Base-by-base conservation (phyloP, 441 rosid genomes). In the Euphorbia schlechtendalii region DNA sequence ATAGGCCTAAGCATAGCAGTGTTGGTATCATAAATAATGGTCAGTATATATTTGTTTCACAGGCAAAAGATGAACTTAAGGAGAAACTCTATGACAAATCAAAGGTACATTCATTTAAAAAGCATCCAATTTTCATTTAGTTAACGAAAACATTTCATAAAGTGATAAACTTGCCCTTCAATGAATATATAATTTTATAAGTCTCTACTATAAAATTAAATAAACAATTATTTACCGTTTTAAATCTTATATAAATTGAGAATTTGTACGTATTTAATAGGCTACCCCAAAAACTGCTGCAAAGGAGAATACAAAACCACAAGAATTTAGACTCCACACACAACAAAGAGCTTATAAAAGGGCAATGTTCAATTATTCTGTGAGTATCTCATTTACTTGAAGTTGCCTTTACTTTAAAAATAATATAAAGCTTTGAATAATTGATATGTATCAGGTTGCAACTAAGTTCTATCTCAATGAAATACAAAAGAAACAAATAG, bases 291-390 rank as follows among this genome's bases (percentile, higher is more conserved):
- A 81, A 60, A 63, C 73, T 63, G 28, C 59, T 22, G 70, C 81
- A 8, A 91, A 86, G 68, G 97, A 88, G 66, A 86, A 85, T 59
- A 83, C 83, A 17, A 86, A 83, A 74, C 84, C 84, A 12, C 72
- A 67, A 22, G 96, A 85, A 57, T 81, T 91, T 78, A 91, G 76
- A 67, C 90, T 88, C 71, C 97, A 76, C 70, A 86, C 94, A 2
- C 82, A 84, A 38, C 85, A 91, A 69, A 80, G 97, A 81, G 97
- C 96, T 21, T 72, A 65, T 22, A 85, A 83, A 77, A 90, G 96
- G 9, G 96, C 92, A 49, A 80, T 85, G 80, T 88, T 88, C 89
- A 91, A 91, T 73, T 85, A 88, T 63, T 84, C 86, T 60, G 97
- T 85, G 54, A 73, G 82, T 45, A 49, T 1, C 48, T 21, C 5